A percentile compares a stretch with the other conserved stretches of the same genome.
Evolutionary conservation across 768 basidiomycete species (phyloP).

Genomic region (Mycena sanguinolenta): DNA sequence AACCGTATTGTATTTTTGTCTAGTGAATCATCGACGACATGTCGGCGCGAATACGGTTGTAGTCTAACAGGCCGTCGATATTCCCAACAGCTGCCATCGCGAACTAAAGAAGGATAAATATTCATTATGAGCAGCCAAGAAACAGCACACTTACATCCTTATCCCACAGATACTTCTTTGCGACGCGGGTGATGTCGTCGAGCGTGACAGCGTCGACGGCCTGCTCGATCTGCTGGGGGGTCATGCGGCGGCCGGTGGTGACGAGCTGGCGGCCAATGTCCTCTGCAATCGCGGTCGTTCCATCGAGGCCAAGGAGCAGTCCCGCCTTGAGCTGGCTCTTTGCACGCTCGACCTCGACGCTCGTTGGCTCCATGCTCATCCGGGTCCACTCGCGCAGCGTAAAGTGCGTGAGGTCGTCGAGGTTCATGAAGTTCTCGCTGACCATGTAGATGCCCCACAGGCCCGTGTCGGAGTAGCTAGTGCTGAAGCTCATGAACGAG

Average conservation of each 20-base stretch:
- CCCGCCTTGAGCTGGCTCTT: slow-evolving; percentile 99
- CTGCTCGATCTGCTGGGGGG: slow-evolving; percentile 93
- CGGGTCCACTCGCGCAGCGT: slow-evolving; percentile 96
- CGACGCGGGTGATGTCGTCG: slow-evolving; percentile 93
- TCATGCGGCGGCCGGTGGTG: slow-evolving; percentile 90
- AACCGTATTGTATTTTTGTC: slow-evolving; percentile 38
- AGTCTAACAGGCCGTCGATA: slow-evolving; percentile 93
- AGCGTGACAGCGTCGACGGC: slow-evolving; percentile 91
- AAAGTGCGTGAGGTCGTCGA: slow-evolving; percentile 95
- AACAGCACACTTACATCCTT: slow-evolving; percentile 78
- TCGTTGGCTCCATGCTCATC: slow-evolving; percentile 89
- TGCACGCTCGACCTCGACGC: slow-evolving; percentile 93
- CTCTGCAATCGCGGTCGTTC: slow-evolving; percentile 97
- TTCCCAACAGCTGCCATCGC: slow-evolving; percentile 91
- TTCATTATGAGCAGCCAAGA: background rate
- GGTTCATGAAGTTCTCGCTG: slow-evolving; percentile 92
- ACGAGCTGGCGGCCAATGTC: slow-evolving; percentile 99
- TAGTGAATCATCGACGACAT: slow-evolving; percentile 87
- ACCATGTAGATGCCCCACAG: slow-evolving; percentile 99
- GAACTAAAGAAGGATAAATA: slow-evolving; percentile 59
- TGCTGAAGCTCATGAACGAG: slow-evolving; percentile 99
- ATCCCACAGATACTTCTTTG: slow-evolving; percentile 97
- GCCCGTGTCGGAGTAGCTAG: slow-evolving; percentile 98
- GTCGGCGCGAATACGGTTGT: slow-evolving; percentile 88
- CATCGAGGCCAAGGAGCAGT: slow-evolving; percentile 90